Base-by-base conservation (phyloP, 228 moss, liverwort and hornwort genomes). In the Sphagnum fallax region DNA sequence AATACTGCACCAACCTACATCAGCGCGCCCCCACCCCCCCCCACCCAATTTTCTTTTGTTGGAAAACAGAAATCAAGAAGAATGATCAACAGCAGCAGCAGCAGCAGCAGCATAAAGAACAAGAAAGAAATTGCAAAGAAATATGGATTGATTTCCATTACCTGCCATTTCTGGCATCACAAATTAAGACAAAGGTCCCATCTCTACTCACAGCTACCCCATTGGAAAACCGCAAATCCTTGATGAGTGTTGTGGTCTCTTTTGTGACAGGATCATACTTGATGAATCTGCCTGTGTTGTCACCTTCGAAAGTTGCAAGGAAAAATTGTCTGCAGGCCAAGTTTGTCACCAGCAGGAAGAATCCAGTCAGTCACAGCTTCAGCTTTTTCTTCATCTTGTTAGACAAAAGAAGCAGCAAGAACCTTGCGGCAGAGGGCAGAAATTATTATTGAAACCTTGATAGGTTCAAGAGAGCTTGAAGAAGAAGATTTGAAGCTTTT, bases 121-220 rank as follows among this genome's bases (percentile, higher is more conserved):
- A 32, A 32, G 32, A 32, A 32, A 32, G 32, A 2, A 32, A 32
- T 32, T 32, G 32, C 32, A 32, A 32, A 32, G 32, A 32, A 2
- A 32, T 32, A 32, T 32, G 32, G 32, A 32, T 32, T 32, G 32
- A 32, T 32, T 32, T 32, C 32, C 32, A 32, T 32, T 32, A 87
- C 87, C 87, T 87, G 75, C 90, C 88, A 72, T 71, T 67, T 76
- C 83, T 75, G 53, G 85, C 50, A 77, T 90, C 92, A 8, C 83
- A 78, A 69, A 95, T 9, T 71, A 77, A 65, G 66, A 89, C 69
- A 63, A 95, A 92, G 13, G 89, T 87, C 48, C 73, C 75, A 76
- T 92, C 90, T 75, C 90, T 90, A 81, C 83, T 95, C 64, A 95
- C 82, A n/a, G 95, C 80, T 51, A 95, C 90, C 50, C 95, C 92